phyloP scores from a whole-genome alignment of 305 asterid genomes.

The Withania somnifera region DNA sequence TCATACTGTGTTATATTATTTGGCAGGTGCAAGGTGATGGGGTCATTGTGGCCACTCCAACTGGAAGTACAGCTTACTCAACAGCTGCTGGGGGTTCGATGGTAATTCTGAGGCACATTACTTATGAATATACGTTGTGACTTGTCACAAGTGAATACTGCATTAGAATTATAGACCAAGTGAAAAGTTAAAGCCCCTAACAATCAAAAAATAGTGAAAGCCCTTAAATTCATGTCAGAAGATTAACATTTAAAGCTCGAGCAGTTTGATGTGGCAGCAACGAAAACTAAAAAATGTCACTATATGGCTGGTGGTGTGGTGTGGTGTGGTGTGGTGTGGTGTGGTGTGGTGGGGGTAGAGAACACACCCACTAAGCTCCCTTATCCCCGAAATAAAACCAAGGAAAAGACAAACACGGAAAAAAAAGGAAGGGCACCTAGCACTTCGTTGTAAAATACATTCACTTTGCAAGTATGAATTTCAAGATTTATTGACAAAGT shows the following conservation, averaged over 20 bases:
- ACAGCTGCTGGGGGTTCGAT: conserved; percentile 99
- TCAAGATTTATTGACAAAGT: background rate
- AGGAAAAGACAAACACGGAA: background rate
- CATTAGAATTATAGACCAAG: background rate
- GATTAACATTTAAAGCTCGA: background rate
- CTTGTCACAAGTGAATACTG: background rate
- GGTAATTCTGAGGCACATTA: conserved; percentile 27
- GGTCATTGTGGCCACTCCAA: conserved; percentile 97
- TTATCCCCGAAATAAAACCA: background rate
- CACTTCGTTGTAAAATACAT: background rate
- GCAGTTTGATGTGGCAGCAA: background rate
- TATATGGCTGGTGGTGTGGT: background rate
- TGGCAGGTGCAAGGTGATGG: conserved; percentile 98
- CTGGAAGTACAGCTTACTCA: conserved; percentile 98
- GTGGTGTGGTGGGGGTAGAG: too few species aligned
- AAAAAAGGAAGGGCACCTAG: background rate
- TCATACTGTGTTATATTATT: background rate
- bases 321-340: too few species aligned
- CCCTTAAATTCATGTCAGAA: background rate
- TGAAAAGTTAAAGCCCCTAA: background rate
- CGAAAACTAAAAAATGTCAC: background rate
- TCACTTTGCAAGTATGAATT: background rate
- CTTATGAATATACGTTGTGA: background rate
- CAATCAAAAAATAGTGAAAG: background rate
- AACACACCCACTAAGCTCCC: background rate